Evolutionary conservation across 192 early-diverging fungal genomes (phyloP), one percentile per base, ranked within the genome.

Genomic region (Podochytrium sp.): DNA sequence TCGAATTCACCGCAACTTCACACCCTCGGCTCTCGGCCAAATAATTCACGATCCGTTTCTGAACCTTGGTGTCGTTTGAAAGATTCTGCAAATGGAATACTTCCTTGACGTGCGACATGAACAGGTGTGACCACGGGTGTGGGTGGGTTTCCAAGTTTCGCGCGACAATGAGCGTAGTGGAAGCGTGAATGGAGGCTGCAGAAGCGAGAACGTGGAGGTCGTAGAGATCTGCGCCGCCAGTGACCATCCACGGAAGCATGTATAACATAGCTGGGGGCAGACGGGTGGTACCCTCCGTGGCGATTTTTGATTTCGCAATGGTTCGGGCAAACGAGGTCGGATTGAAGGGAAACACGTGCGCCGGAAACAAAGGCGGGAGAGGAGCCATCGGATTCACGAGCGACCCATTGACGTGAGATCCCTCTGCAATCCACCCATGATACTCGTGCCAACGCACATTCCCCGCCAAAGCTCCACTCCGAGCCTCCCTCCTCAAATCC

Each of bases 161-260:
- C 1, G 27, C 53, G 6, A 78, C 66, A 1, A 80, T 51, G 23
- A 60, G 32, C 12, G 32, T 61, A n/a, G 50, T 60, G 10, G 51
- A 23, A 4, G 27, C 30, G 12, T 50, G 6, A 16, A 10, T 39
- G 16, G 34, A 39, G 1, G 3, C 12, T 30, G 35, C 0, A 34
- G 65, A 3, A 20, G 5, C n/a, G 7, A 80, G 65, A 18, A 79
- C 72, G 35, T 72, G 39, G 6, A 70, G 16, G 49, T 80, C 79
- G 43, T 79, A 80, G 10, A 80, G 41, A 49, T 80, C 79, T 25
- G 79, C 79, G 16, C 79, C 79, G 1, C 79, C 79, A 1, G 80
- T 80, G 0, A 73, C 76, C 76, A 79, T 80, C 79, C 79, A 80
- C 25, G 79, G 79, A 43, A 80, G n/a, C 29, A 78, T 53, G 49